Conservation (phyloP, 2,329 filamentous ascomycete species). For the Parafenestella ontariensis region DNA sequence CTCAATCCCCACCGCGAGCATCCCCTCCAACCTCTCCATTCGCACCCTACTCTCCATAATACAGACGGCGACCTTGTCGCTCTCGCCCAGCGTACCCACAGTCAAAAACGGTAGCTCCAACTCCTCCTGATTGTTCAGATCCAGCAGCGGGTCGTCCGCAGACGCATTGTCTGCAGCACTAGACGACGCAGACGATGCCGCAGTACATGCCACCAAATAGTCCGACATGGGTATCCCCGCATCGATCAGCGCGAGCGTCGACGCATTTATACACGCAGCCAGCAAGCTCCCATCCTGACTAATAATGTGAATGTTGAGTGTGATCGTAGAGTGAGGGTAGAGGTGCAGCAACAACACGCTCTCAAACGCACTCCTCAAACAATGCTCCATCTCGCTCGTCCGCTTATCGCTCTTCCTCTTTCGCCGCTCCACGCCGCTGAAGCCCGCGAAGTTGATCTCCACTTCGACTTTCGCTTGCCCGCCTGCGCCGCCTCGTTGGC, state of each 20-base stretch:
- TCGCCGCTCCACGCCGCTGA: slow-evolving; percentile 86
- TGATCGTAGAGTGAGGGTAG: slow-evolving; percentile 87
- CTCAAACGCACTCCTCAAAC: slow-evolving; percentile 77
- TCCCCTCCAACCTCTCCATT: slow-evolving; percentile 80
- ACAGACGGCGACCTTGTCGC: slow-evolving; percentile 78
- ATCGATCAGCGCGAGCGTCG: slow-evolving; percentile 89
- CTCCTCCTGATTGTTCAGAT: slow-evolving; percentile 81
- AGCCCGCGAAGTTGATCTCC: slow-evolving; percentile 84
- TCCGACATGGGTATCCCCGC: slow-evolving; percentile 95
- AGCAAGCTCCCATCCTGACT: slow-evolving; percentile 90
- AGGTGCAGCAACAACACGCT: slow-evolving; percentile 83
- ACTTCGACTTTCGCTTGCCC: slow-evolving; percentile 74
- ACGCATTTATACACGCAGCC: slow-evolving; percentile 87
- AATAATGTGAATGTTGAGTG: slow-evolving; percentile 83
- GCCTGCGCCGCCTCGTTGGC: slow-evolving; percentile 56
- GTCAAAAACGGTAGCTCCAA: slow-evolving; percentile 89
- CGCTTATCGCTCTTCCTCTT: slow-evolving; percentile 73
- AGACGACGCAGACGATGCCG: slow-evolving; percentile 74
- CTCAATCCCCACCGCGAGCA: slow-evolving; percentile 91
- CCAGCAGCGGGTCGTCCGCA: slow-evolving; percentile 76
- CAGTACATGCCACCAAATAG: slow-evolving; percentile 87
- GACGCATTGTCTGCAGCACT: slow-evolving; percentile 64
- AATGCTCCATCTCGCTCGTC: slow-evolving; percentile 79
- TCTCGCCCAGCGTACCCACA: slow-evolving; percentile 77
- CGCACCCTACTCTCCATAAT: slow-evolving; percentile 91